A percentile compares a stretch with the other conserved stretches of the same genome.
phyloP scores from a whole-genome alignment of 176 grass and related monocot genomes.

The Neostapfia colusana region DNA sequence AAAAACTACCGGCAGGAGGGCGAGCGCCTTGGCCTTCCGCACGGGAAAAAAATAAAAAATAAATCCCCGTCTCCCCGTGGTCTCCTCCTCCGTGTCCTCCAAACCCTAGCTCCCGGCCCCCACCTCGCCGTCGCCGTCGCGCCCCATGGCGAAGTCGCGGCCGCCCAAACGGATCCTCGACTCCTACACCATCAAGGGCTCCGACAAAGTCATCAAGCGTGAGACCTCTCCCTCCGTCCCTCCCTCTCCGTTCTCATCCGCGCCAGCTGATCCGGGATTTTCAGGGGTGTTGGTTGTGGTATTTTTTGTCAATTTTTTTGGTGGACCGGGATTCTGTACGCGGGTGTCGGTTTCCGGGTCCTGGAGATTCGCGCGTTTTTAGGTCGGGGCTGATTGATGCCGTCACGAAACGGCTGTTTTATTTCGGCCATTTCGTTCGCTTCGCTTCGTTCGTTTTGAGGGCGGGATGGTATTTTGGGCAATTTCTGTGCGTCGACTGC shows the following conservation, averaged over 20 bases:
- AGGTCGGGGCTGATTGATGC: conserved; percentile 15
- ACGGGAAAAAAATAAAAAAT: not conserved
- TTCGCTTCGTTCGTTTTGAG: not conserved
- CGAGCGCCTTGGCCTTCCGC: not conserved
- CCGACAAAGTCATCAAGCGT: conserved; percentile 89
- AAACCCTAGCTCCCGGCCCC: conserved; percentile 43
- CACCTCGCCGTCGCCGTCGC: conserved; percentile 32
- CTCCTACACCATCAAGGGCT: conserved; percentile 86
- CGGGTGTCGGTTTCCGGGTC: conserved; percentile 5
- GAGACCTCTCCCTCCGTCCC: not conserved
- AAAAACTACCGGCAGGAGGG: not conserved
- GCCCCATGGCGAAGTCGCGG: conserved; percentile 68
- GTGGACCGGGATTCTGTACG: not conserved
- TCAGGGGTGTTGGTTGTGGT: not conserved
- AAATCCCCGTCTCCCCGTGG: not conserved
- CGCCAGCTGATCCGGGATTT: conserved; percentile 24
- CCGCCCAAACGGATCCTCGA: conserved; percentile 81
- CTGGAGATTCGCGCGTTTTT: not conserved
- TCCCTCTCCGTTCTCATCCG: not conserved
- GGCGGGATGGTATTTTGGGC: not conserved
- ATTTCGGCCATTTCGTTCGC: not conserved
- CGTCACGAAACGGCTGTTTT: conserved; percentile 7
- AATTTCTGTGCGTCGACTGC: not conserved
- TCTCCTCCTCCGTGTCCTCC: conserved; percentile 7
- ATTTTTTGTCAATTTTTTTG: not conserved